Evolutionary conservation across 148 eudicot species (phyloP), one percentile per base, ranked within the genome.

Genomic region (Drosera capensis): DNA sequence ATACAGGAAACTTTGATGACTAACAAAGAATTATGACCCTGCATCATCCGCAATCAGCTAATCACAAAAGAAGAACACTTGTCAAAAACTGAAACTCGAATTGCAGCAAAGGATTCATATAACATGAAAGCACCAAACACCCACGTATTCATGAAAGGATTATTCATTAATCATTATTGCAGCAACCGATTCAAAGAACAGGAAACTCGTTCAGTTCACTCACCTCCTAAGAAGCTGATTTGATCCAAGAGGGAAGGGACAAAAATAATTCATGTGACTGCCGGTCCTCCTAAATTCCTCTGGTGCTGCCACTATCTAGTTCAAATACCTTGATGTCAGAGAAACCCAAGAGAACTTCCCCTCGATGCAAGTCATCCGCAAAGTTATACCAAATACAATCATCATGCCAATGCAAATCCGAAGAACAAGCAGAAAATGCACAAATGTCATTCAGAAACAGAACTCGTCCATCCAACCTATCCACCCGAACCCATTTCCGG

Each of bases 401-500:
- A 8, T 54, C 67, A 46, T 56, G 61, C 12, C 61, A 63, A 1
- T 23, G 39, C 20, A 70, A 22, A 1, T 43, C 54, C 12, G 45
- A 56, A 43, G 73, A 67, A 7, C 63, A 60, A 17, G 74, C 77
- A 0, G 92, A 78, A 75, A 86, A 86, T 1, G 80, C 20, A 54
- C 83, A 70, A 60, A 73, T 62, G 29, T 72, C 78, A 0, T 83
- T 86, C 54, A 78, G 25, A 64, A 86, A 80, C 77, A 86, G 46
- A 30, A 86, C 60, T 49, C 42, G 56, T n/a, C n/a, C n/a, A n/a
- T n/a, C n/a, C n/a, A n/a, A n/a, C 7, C 31, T 28, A 29, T 71
- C 92, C 63, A 86, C 63, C 46, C 61, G 60, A 40, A 74, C 57
- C 95, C 95, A 86, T 35, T 47, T 47, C 67, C 47, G 52, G 22